A percentile compares a stretch with the other conserved stretches of the same genome.
Conservation (phyloP, 148 eudicot genomes). For the Camellia japonica region DNA sequence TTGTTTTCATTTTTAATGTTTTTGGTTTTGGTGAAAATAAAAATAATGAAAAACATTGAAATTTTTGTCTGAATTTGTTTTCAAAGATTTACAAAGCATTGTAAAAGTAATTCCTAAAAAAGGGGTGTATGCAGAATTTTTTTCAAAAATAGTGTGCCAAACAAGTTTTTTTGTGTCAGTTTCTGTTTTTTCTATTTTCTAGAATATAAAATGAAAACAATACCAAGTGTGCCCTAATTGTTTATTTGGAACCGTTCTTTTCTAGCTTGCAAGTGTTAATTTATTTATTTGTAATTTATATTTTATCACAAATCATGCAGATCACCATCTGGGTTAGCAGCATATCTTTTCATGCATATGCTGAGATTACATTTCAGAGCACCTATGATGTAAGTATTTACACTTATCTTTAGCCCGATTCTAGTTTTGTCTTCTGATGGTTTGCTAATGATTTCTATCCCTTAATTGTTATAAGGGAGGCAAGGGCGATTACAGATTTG, state of each 20-base stretch:
- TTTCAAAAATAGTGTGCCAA: too few relatives aligned
- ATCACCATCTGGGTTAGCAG: constrained; percentile 73
- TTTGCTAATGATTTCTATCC: constrained; percentile 12
- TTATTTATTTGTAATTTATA: not conserved
- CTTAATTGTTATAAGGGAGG: constrained; percentile 53
- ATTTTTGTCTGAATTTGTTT: too few relatives aligned
- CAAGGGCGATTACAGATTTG: constrained; percentile 82
- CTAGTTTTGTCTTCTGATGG: not conserved
- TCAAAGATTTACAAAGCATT: too few relatives aligned
- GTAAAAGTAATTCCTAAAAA: too few relatives aligned
- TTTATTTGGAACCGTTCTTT: not conserved
- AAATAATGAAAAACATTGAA: too few relatives aligned
- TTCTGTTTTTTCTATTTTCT: too few relatives aligned
- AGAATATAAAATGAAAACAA: too few relatives aligned
- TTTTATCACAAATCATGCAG: constrained; percentile 37
- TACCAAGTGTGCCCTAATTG: too few relatives aligned
- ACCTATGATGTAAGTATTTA: constrained; percentile 74
- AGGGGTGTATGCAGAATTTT: too few relatives aligned
- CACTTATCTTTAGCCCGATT: not conserved
- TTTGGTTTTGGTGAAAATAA: too few relatives aligned
- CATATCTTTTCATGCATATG: constrained; percentile 78
- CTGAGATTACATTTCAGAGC: constrained; percentile 71
- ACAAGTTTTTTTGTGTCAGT: too few relatives aligned
- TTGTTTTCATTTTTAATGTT: too few relatives aligned
- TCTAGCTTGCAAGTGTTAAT: not conserved